Evolutionary conservation across 1,284 basidiomycete species (phyloP), one percentile per base, ranked within the genome.

Genomic region (Mycena sp.): DNA sequence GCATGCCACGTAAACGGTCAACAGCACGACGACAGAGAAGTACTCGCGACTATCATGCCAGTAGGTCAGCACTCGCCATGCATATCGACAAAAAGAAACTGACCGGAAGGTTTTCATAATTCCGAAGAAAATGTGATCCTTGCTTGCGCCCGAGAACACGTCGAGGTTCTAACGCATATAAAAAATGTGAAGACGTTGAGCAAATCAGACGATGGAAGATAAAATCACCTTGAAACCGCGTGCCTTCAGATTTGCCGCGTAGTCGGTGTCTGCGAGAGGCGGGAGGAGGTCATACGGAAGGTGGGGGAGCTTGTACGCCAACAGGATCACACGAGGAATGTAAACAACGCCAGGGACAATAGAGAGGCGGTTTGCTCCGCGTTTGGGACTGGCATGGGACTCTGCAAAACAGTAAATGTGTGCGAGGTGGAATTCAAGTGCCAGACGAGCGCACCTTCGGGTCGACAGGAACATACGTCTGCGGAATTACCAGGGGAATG

Each of bases 281-380:
- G 83, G 84, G 28, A 82, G 71, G 35, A 72, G 52, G 25, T 77
- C 74, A 45, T 72, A 71, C 14, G 74, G 61, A 14, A 80, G 70
- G 64, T 78, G 74, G 14, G 70, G 68, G n/a, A 73, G 62, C 35
- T 70, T 69, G 58, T 72, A 72, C 23, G 73, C 78, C 17, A 67
- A 48, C 12, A 71, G 73, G 50, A 86, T 75, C 40, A 85, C 68
- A 0, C 77, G 70, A 88, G 77, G 77, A 83, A 88, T 44, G 51
- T 68, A 72, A 79, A 87, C 44, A 81, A 75, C 35, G 82, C 35
- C 62, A 83, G 76, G 6, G 79, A 84, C n/a, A 84, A 61, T 52
- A 79, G 74, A 1, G 85, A 82, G 0, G 85, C 78, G 0, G 82
- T 85, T 69, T 88, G 86, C 64, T 88, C 85, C 0, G 83, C 82